A percentile compares a stretch with the other conserved stretches of the same genome.
These are phyloP conservation scores for Cucurbita ficifolia DNA, from an alignment of 306 rosid species.

Conservation along the genomic window DNA sequence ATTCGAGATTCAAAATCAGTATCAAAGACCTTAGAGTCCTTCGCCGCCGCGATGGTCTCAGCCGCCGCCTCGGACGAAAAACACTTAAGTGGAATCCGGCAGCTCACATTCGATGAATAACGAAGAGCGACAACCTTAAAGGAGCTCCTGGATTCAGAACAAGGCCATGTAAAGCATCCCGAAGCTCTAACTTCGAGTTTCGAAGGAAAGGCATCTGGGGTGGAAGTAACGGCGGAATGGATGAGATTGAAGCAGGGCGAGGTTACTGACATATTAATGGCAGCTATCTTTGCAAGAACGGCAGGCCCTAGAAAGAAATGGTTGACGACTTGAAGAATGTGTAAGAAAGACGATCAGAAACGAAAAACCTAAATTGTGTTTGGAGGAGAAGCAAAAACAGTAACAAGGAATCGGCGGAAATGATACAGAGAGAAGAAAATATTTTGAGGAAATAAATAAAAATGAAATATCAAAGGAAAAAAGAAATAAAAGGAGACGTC, in stretches of 20 bases:
- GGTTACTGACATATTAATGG: conserved; percentile 26
- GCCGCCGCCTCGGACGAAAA: conserved; percentile 17
- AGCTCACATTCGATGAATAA: conserved; percentile 3
- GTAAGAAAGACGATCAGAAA: background rate
- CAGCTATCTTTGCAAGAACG: background rate
- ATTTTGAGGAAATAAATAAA: background rate
- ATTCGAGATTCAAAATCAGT: background rate
- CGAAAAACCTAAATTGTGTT: background rate
- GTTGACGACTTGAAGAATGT: background rate
- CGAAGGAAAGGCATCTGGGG: background rate
- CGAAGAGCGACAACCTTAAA: conserved; percentile 10
- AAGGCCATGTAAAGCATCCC: background rate
- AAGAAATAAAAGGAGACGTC: no score
- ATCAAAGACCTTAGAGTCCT: conserved; percentile 5
- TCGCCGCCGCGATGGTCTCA: conserved; percentile 4
- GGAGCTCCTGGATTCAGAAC: background rate
- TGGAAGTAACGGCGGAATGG: conserved; percentile 10
- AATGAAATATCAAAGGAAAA: background rate
- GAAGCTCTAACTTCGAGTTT: background rate
- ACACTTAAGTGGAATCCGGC: conserved; percentile 15
- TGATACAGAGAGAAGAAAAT: background rate
- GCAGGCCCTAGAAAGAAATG: background rate
- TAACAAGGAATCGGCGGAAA: background rate
- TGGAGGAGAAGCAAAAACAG: background rate
- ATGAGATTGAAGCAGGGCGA: conserved; percentile 21